Evolutionary conservation across 768 basidiomycete genomes (phyloP).

Genomic region (Neoboletus brunneissimus): DNA sequence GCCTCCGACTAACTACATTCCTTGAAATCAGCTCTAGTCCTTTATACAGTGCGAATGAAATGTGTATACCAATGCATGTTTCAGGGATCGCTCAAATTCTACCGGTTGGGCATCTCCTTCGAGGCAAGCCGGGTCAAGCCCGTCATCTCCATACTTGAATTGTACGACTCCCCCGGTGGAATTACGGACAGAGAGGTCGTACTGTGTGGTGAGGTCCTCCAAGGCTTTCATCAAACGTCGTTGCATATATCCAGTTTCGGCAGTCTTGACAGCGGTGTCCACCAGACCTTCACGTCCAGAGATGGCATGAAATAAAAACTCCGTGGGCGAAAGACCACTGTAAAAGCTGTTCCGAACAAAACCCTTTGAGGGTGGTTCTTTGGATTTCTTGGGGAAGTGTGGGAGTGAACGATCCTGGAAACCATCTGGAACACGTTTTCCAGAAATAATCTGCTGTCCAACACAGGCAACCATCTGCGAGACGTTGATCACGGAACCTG

Average conservation of each 20-base stretch:
- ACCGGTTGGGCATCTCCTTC: conserved; percentile 95
- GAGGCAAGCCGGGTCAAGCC: conserved; percentile 92
- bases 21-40: conserved; percentile 4
- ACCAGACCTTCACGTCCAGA: conserved; percentile 98
- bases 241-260: conserved; percentile 99
- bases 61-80: conserved; percentile 66
- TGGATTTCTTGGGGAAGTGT: conserved; percentile 96
- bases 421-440: conserved; percentile 96
- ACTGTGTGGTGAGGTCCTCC: conserved; percentile 94
- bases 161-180: conserved; percentile 95
- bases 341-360: conserved; percentile 99
- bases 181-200: conserved; percentile 94
- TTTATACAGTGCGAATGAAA: neutral
- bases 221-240: conserved; percentile 98
- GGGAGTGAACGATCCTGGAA: conserved; percentile 99
- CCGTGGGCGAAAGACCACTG: conserved; percentile 85
- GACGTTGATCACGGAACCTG: conserved; percentile 98
- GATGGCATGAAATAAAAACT: conserved; percentile 98
- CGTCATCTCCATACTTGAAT: conserved; percentile 96
- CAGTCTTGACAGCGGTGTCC: conserved; percentile 99
- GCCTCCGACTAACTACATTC: conserved; percentile 58
- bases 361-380: conserved; percentile 94
- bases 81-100: conserved; percentile 85
- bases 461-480: conserved; percentile 99
- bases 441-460: conserved; percentile 97